phyloP scores from a whole-genome alignment of 2,329 filamentous ascomycete genomes.

The Annulohypoxylon truncatum region DNA sequence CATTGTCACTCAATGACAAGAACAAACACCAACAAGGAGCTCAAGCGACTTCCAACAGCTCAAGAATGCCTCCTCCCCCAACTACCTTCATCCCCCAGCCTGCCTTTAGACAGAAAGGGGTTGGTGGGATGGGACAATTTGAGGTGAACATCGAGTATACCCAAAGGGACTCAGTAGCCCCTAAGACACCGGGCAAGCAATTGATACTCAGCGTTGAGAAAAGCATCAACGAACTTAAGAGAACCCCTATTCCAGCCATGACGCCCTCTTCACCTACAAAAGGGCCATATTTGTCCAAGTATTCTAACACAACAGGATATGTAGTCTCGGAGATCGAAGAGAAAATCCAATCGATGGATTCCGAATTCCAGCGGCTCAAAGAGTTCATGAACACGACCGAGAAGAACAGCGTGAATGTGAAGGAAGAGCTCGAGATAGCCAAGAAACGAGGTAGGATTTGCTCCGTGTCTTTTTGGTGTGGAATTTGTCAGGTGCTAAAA shows the following conservation, averaged over 20 bases:
- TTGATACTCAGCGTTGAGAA: slow-evolving; percentile 46
- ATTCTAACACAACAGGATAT: slow-evolving; percentile 75
- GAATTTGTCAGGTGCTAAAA: slow-evolving; percentile 33
- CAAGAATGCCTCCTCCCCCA: slow-evolving; percentile 43
- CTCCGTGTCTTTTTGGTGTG: slow-evolving; percentile 25
- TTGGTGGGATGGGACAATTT: slow-evolving; percentile 7
- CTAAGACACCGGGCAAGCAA: slow-evolving; percentile 51
- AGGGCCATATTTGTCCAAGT: slow-evolving; percentile 71
- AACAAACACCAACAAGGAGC: slow-evolving; percentile 46
- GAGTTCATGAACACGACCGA: slow-evolving; percentile 77
- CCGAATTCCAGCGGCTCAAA: slow-evolving; percentile 77
- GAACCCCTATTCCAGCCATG: slow-evolving; percentile 52
- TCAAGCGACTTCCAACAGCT: slow-evolving; percentile 61
- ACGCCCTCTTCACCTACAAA: slow-evolving; percentile 60
- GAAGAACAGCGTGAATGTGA: slow-evolving; percentile 74
- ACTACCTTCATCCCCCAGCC: slow-evolving; percentile 40
- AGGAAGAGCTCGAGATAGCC: slow-evolving; percentile 78
- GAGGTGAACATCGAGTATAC: slow-evolving; percentile 13
- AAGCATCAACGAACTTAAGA: slow-evolving; percentile 52
- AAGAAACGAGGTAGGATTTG: slow-evolving; percentile 75
- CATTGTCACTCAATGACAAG: slow-evolving; percentile 55
- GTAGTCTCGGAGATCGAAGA: slow-evolving; percentile 84
- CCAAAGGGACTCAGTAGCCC: slow-evolving; percentile 44
- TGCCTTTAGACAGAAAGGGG: slow-evolving; percentile 45
- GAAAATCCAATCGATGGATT: slow-evolving; percentile 80